Percentiles rank a stretch among this genome's conserved stretches.
phyloP scores from a whole-genome alignment of 768 basidiomycete species.

The Mycena floridula region DNA sequence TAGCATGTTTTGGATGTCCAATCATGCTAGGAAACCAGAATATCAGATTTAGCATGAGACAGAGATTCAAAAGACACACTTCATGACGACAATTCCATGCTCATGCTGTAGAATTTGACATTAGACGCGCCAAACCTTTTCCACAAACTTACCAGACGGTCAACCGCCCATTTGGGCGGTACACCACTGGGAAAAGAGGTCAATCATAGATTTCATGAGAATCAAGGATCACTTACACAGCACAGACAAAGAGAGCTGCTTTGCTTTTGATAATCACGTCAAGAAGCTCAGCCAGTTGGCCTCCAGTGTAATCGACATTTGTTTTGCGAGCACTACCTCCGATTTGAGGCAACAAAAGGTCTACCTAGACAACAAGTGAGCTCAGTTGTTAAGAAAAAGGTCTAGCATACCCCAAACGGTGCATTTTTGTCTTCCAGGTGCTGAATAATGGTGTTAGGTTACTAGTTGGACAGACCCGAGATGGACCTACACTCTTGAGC shows the following conservation, averaged over 20 bases:
- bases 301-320: constrained; percentile 78
- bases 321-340: constrained; percentile 83
- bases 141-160: too few species aligned
- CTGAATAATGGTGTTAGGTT: too few species aligned
- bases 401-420: constrained; percentile 74
- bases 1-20: constrained; percentile 82
- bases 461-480: too few species aligned
- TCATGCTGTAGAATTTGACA: too few species aligned
- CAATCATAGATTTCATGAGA: background rate
- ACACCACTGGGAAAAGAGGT: too few species aligned
- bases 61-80: constrained; percentile 38
- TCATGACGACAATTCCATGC: constrained; percentile 79
- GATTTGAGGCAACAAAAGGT: constrained; percentile 77
- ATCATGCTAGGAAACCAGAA: constrained; percentile 60
- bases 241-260: constrained; percentile 76
- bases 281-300: constrained; percentile 69
- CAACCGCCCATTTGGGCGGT: constrained; percentile 77
- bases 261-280: constrained; percentile 73
- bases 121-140: too few species aligned
- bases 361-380: too few species aligned
- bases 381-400: too few species aligned
- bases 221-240: constrained; percentile 36
- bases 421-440: constrained; percentile 70
- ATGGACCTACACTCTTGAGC: constrained; percentile 66
- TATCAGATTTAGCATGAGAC: constrained; percentile 4